Evolutionary conservation across 2,329 filamentous ascomycete species (phyloP), one percentile per base, ranked within the genome.

Genomic region (Talaromyces pinophilus): DNA sequence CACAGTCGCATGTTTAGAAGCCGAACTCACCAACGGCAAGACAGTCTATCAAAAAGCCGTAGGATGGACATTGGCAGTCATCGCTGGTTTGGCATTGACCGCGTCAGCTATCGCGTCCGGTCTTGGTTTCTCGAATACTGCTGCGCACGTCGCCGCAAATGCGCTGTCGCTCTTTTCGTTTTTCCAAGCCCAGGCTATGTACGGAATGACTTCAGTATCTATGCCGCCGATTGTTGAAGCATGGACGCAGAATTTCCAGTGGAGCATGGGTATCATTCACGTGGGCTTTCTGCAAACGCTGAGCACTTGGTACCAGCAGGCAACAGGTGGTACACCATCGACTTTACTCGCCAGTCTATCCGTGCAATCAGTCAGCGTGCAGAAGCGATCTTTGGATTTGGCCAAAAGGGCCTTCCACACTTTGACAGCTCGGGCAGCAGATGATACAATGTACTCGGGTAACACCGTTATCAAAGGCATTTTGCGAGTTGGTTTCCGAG

Each of bases 221-320:
- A 86, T 97, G 64, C 94, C 94, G 11, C 94, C 94, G 0, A 91
- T 97, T 68, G 94, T 96, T 63, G 86, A 91, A 73, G 86, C 93
- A 0, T 98, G 94, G 94, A 97, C 93, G 0, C 93, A 97, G 81
- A 94, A 97, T 80, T 97, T 98, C 82, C 91, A 96, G 76, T 98
- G 94, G 94, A 96, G 90, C 74, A 95, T 98, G 92, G 94, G 94
- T 72, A 93, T 98, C 73, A 96, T 98, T 73, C 87, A 87, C 62
- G 85, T 97, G 48, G 84, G 83, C 15, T 97, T 96, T 78, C 86
- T 97, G 81, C 92, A 98, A 82, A 84, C 84, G 59, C 91, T 97
- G 73, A 92, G 92, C 69, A 96, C 93, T 35, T 98, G 94, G 94
- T 98, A 97, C 76, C 93, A 97, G 81, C 90, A 93, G 69, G 87